Conservation (phyloP, 306 rosid genomes). For the Cicer pinnatifidum region DNA sequence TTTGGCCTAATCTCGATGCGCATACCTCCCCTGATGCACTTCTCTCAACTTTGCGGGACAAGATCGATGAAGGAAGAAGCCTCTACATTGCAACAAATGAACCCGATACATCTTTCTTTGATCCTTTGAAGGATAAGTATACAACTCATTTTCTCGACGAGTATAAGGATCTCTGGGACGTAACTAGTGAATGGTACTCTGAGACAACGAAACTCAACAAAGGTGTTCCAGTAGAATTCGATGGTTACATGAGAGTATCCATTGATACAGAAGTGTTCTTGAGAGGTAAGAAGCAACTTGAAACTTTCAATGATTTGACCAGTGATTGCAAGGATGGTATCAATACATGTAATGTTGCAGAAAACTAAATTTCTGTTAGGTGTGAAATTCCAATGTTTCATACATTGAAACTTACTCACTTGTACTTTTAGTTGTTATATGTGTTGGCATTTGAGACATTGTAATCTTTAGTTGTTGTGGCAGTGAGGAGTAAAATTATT, state of each 20-base stretch:
- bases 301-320: slow-evolving; percentile 93
- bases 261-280: slow-evolving; percentile 94
- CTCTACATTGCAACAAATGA: slow-evolving; percentile 90
- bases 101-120: slow-evolving; percentile 71
- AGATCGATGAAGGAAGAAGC: slow-evolving; percentile 82
- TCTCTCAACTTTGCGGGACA: slow-evolving; percentile 71
- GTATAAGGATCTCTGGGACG: slow-evolving; percentile 91
- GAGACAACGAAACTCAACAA: slow-evolving; percentile 78
- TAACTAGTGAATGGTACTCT: slow-evolving; percentile 76
- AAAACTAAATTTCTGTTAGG: slow-evolving; percentile 57
- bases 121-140: slow-evolving; percentile 88
- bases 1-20: slow-evolving; percentile 93
- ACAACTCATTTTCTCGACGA: slow-evolving; percentile 86
- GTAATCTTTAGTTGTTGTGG: slow-evolving; percentile 56
- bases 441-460: slow-evolving; percentile 62
- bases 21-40: slow-evolving; percentile 86
- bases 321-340: slow-evolving; percentile 95
- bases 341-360: slow-evolving; percentile 73
- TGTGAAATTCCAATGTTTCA: slow-evolving; percentile 47
- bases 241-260: slow-evolving; percentile 96
- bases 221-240: slow-evolving; percentile 80
- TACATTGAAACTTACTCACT: slow-evolving; percentile 42
- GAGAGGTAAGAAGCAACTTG: slow-evolving; percentile 95
- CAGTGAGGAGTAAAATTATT: slow-evolving; percentile 48
- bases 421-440: slow-evolving; percentile 56